A percentile compares a stretch with the other conserved stretches of the same genome.
These are phyloP conservation scores for Aspergillus bombycis DNA, from an alignment of 2,329 filamentous ascomycete species.

Conservation along the genomic window DNA sequence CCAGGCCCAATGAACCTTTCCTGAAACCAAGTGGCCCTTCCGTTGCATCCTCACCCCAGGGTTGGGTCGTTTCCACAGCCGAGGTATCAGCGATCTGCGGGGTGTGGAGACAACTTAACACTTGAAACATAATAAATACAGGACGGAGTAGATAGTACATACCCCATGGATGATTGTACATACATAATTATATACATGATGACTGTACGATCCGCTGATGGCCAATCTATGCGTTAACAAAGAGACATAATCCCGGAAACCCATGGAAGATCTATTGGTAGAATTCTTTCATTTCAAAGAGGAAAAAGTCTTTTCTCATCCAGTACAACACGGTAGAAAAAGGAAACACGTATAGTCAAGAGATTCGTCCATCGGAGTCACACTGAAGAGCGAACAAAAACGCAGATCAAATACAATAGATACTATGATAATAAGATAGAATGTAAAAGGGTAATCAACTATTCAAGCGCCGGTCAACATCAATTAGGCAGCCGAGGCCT, in stretches of 20 bases:
- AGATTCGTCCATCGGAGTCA: slow-evolving; percentile 34
- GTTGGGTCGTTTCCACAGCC: not conserved
- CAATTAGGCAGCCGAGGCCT: slow-evolving; percentile 61
- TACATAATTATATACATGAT: not conserved
- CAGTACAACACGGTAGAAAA: slow-evolving; percentile 29
- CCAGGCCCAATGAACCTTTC: not conserved
- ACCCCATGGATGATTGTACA: not conserved
- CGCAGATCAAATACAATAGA: slow-evolving; percentile 26
- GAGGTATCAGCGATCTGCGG: slow-evolving; percentile 9
- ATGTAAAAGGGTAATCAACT: slow-evolving; percentile 32
- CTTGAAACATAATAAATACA: slow-evolving; percentile 3
- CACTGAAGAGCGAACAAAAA: slow-evolving; percentile 19
- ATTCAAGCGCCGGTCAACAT: slow-evolving; percentile 28
- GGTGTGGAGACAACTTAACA: slow-evolving; percentile 2
- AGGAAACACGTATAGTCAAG: slow-evolving; percentile 27
- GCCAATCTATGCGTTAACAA: not conserved
- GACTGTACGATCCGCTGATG: not conserved
- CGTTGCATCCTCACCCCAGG: not conserved
- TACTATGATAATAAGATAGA: slow-evolving; percentile 25
- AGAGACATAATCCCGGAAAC: not conserved
- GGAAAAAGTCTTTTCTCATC: slow-evolving; percentile 28
- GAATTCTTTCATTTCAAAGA: slow-evolving; percentile 18
- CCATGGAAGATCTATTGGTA: slow-evolving; percentile 13
- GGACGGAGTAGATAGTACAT: no score
- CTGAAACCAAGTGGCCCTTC: not conserved